Evolutionary conservation across 352 stramenopile genomes (phyloP).

Genomic region (Globisporangium polare): DNA sequence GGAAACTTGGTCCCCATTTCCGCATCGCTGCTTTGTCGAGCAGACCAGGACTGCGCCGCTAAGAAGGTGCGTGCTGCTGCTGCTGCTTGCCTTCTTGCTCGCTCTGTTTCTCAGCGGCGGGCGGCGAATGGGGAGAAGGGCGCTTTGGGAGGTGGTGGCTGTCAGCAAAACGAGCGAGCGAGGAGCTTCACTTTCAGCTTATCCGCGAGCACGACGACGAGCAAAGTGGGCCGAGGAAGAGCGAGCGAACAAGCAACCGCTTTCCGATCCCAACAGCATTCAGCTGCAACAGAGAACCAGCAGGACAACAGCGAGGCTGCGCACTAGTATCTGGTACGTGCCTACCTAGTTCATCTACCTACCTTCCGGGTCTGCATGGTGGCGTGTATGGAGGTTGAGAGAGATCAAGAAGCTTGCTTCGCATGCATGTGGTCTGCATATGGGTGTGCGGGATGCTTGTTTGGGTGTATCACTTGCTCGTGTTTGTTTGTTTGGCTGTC

Average conservation of each 20-base stretch:
- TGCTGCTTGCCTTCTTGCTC: too few relatives aligned
- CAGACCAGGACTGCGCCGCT: background rate
- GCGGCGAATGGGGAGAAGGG: background rate
- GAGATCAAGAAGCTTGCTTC: background rate
- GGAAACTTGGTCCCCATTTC: constrained; percentile 7
- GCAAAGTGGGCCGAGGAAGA: background rate
- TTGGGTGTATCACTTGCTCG: background rate
- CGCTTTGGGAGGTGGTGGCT: background rate
- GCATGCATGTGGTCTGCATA: background rate
- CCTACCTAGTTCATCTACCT: too few relatives aligned
- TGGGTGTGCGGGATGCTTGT: background rate
- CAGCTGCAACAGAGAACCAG: too few relatives aligned
- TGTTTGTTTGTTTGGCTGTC: background rate
- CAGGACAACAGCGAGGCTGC: background rate
- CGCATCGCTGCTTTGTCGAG: constrained; percentile 2
- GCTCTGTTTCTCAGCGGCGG: background rate
- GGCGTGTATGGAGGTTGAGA: background rate
- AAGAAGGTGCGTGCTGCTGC: background rate
- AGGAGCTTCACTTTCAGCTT: background rate
- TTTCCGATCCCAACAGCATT: background rate
- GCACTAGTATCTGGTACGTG: background rate
- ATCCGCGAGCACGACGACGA: background rate
- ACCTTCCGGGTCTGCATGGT: background rate
- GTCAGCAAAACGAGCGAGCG: constrained; percentile 4
- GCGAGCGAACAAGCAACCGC: background rate